phyloP scores from a whole-genome alignment of 106 monocot genomes.

The Apostasia ramifera region DNA sequence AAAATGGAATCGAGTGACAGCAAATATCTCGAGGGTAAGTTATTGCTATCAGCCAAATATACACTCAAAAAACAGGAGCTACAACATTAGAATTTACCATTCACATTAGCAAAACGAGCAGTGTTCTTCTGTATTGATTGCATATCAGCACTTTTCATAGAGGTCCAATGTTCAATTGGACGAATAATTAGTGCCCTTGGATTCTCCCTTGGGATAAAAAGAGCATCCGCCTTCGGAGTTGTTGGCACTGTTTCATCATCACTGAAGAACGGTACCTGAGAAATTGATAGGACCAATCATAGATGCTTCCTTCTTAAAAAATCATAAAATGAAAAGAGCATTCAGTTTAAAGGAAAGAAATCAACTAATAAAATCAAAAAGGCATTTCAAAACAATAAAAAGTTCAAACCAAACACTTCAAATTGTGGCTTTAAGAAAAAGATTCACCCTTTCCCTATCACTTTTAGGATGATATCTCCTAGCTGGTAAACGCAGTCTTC shows the following conservation, averaged over 20 bases:
- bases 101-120: slow-evolving; percentile 22
- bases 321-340: background rate
- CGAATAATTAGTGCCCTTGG: slow-evolving; percentile 76
- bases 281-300: background rate
- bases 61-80: background rate
- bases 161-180: slow-evolving; percentile 82
- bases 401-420: background rate
- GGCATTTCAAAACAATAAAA: background rate
- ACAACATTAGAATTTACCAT: slow-evolving; percentile 49
- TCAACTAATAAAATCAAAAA: background rate
- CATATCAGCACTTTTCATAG: slow-evolving; percentile 18
- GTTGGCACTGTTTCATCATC: slow-evolving; percentile 62
- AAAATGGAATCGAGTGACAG: background rate
- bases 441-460: slow-evolving; percentile 61
- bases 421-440: background rate
- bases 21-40: background rate
- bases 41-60: background rate
- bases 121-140: slow-evolving; percentile 21
- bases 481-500: slow-evolving; percentile 69
- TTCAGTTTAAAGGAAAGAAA: background rate
- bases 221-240: slow-evolving; percentile 91
- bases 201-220: slow-evolving; percentile 90
- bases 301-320: background rate
- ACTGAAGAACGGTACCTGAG: slow-evolving; percentile 76
- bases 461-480: slow-evolving; percentile 74